Conservation (phyloP, 2,329 filamentous ascomycete genomes). For the Thermothelomyces thermophilus region DNA sequence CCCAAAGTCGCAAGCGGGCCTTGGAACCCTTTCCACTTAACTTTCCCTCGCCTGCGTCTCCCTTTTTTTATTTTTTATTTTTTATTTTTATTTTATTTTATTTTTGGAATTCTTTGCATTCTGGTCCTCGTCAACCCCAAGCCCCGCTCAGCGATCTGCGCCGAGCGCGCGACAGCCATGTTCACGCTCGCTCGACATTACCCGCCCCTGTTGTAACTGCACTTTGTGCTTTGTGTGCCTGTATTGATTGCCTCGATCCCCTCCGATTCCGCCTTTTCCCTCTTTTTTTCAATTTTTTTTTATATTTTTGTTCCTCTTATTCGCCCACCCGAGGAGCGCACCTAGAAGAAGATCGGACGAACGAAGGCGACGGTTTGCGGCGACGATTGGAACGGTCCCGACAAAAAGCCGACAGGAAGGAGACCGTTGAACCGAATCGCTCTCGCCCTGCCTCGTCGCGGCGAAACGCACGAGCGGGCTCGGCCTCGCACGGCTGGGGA, state of each 20-base stretch:
- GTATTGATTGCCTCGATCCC: background rate
- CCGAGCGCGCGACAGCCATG: slow-evolving; percentile 22
- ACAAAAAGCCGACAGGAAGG: slow-evolving; percentile 6
- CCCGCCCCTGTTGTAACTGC: slow-evolving; percentile 18
- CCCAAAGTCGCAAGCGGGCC: background rate
- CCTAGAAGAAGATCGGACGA: slow-evolving; percentile 6
- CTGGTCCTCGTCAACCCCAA: slow-evolving; percentile 6
- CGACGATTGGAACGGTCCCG: background rate
- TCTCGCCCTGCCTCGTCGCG: slow-evolving; percentile 15
- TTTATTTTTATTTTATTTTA: no score
- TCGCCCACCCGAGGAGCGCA: slow-evolving; percentile 7
- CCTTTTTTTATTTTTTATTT: background rate
- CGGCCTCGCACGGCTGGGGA: slow-evolving; percentile 12
- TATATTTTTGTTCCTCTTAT: no score
- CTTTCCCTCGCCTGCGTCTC: slow-evolving; percentile 4
- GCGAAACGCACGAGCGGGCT: slow-evolving; percentile 17
- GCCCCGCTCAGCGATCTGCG: slow-evolving; percentile 21
- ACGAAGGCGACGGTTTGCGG: slow-evolving; percentile 4
- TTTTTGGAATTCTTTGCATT: slow-evolving; percentile 11
- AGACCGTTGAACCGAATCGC: slow-evolving; percentile 8
- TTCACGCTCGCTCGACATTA: slow-evolving; percentile 21
- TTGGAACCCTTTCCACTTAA: background rate
- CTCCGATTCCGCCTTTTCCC: background rate
- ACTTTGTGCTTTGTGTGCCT: slow-evolving; percentile 1
- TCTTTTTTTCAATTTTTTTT: no score